phyloP scores from a whole-genome alignment of 176 grass and related monocot species.

The Aegilops longissima region DNA sequence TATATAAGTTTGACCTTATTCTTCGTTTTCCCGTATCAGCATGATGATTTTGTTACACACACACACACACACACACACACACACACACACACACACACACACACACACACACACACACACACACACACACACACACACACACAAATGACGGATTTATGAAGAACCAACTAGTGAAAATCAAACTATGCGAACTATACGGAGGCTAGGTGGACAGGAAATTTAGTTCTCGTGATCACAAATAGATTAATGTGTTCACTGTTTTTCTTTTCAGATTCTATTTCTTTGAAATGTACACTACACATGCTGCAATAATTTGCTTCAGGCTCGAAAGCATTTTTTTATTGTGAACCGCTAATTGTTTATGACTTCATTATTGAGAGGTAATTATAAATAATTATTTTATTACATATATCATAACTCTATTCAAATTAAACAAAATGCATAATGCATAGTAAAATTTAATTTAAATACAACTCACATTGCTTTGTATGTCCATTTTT shows the following conservation, averaged over 20 bases:
- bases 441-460: not conserved
- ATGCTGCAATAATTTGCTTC: not conserved
- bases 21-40: not conserved
- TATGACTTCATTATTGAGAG: not conserved
- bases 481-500: not conserved
- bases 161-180: not conserved
- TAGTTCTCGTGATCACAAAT: not conserved
- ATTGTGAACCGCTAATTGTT: not conserved
- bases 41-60: not conserved
- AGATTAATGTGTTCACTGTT: not conserved
- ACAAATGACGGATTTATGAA: not conserved
- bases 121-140: too few relatives aligned
- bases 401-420: not conserved
- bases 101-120: too few relatives aligned
- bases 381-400: not conserved
- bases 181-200: not conserved
- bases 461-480: not conserved
- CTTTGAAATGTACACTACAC: not conserved
- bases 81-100: too few relatives aligned
- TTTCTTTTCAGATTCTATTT: not conserved
- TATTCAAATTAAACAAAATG: not conserved
- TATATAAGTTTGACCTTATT: not conserved
- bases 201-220: too few relatives aligned
- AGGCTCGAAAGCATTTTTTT: not conserved
- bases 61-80: too few relatives aligned